Evolutionary conservation across 2,329 filamentous ascomycete genomes (phyloP).

Genomic region (Fusarium nelsonii): DNA sequence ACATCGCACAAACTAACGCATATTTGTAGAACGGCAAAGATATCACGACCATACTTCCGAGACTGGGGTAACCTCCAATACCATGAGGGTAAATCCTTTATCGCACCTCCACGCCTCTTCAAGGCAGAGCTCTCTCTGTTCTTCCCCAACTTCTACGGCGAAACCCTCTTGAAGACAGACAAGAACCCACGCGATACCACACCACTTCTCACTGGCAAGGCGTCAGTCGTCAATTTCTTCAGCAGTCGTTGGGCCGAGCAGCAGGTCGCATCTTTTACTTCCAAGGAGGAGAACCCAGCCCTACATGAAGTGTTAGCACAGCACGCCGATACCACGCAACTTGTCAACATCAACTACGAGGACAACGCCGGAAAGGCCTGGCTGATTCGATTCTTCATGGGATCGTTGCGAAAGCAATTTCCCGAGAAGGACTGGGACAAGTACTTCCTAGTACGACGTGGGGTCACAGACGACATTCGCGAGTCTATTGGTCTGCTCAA

Average conservation of each 20-base stretch:
- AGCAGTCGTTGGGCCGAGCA: constrained; percentile 86
- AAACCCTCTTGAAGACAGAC: constrained; percentile 74
- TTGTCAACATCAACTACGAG: constrained; percentile 90
- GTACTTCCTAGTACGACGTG: constrained; percentile 72
- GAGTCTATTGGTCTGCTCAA: constrained; percentile 81
- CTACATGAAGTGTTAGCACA: constrained; percentile 71
- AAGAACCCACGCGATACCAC: constrained; percentile 76
- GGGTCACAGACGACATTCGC: constrained; percentile 70
- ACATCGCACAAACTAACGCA: constrained; percentile 8
- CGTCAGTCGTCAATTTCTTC: constrained; percentile 85
- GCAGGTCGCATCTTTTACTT: constrained; percentile 80
- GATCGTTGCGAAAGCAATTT: constrained; percentile 63
- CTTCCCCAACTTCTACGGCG: constrained; percentile 91
- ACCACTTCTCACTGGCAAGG: constrained; percentile 75
- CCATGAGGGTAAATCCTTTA: constrained; percentile 92
- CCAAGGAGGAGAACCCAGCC: constrained; percentile 74
- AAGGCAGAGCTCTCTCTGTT: constrained; percentile 84
- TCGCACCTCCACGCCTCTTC: constrained; percentile 87
- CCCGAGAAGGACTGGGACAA: constrained; percentile 66
- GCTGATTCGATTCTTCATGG: constrained; percentile 69
- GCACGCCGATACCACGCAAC: constrained; percentile 71
- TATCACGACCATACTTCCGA: constrained; percentile 91
- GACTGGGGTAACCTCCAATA: constrained; percentile 89
- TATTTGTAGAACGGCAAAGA: constrained; percentile 72
- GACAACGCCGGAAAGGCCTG: constrained; percentile 77